Evolutionary conservation across 1,284 basidiomycete genomes (phyloP).

Genomic region (Meripilus lineatus): DNA sequence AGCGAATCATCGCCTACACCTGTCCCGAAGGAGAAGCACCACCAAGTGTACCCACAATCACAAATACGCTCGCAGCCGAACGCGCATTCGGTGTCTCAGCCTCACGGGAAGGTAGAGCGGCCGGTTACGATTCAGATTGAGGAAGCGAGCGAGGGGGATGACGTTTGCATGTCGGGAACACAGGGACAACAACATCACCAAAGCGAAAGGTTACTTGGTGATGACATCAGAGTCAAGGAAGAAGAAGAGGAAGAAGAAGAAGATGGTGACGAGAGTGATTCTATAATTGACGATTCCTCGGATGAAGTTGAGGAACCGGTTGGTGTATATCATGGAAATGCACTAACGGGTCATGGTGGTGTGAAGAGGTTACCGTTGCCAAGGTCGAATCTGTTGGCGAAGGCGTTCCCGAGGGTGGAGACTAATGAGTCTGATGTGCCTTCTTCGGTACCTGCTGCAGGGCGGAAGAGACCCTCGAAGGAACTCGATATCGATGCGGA

Average conservation of each 20-base stretch:
- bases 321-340: too few species aligned
- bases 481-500: conserved; percentile 17
- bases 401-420: too few species aligned
- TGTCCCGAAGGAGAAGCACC: not conserved
- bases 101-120: too few species aligned
- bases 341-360: conserved; percentile 9
- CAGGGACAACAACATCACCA: not conserved
- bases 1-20: not conserved
- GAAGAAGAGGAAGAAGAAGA: conserved; percentile 15
- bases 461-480: conserved; percentile 15
- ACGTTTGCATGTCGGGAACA: too few species aligned
- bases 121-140: not conserved
- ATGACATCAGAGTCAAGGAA: conserved; percentile 8
- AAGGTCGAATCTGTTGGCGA: not conserved
- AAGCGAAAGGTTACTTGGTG: conserved; percentile 11
- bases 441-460: conserved; percentile 11
- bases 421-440: not conserved
- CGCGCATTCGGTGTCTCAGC: too few species aligned
- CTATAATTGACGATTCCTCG: conserved; percentile 15
- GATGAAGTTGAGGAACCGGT: conserved; percentile 17
- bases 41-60: not conserved
- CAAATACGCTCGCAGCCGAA: too few species aligned
- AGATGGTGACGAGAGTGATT: conserved; percentile 21
- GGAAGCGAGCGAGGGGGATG: not conserved
- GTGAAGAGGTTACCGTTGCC: not conserved